These are phyloP conservation scores for Tilletia indica DNA, from an alignment of 1,284 basidiomycete genomes.

Conservation along the genomic window DNA sequence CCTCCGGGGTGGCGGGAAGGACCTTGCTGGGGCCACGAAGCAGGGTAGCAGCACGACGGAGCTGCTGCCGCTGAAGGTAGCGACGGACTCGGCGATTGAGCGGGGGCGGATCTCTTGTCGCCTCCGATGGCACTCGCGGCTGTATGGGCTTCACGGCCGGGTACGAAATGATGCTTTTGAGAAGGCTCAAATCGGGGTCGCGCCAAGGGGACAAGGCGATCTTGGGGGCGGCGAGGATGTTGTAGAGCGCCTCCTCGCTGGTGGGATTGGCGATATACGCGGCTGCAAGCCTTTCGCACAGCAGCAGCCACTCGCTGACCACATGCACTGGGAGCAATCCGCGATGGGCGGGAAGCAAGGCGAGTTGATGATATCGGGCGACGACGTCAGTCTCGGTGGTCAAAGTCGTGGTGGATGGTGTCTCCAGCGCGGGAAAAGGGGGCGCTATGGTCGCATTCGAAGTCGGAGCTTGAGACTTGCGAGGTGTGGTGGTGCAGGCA, in stretches of 20 bases:
- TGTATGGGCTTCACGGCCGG: background rate
- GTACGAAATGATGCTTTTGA: background rate
- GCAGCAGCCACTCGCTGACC: background rate
- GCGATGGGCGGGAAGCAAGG: background rate
- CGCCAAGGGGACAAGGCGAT: slow-evolving; percentile 3
- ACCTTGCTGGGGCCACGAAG: background rate
- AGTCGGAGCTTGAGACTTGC: background rate
- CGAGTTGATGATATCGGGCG: background rate
- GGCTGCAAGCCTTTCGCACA: background rate
- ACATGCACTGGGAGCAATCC: background rate
- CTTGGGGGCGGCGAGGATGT: too few species aligned
- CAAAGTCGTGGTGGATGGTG: background rate
- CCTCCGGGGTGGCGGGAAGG: background rate
- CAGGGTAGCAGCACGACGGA: background rate
- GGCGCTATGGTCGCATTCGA: background rate
- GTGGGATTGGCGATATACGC: background rate
- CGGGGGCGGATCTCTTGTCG: background rate
- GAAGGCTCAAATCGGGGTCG: background rate
- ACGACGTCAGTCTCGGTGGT: background rate
- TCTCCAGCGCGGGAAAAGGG: too few species aligned
- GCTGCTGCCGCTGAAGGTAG: background rate
- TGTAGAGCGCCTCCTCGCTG: background rate
- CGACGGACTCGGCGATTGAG: background rate
- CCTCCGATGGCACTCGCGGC: background rate
- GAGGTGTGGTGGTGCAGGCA: background rate